These are phyloP conservation scores for Candida nitratophila DNA, from an alignment of 805 yeast genomes.

Conservation along the genomic window DNA sequence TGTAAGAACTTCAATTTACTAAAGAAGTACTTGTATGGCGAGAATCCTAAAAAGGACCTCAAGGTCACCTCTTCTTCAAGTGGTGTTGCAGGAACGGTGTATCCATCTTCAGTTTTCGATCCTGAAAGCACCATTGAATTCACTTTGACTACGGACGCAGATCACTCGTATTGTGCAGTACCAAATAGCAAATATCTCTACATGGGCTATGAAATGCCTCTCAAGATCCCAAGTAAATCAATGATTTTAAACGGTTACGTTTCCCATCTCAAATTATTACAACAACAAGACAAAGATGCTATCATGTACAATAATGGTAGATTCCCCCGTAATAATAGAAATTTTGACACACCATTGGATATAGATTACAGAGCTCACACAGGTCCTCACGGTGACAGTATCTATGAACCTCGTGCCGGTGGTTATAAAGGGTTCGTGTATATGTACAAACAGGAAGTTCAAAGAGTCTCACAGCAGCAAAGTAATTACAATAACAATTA, in stretches of 20 bases:
- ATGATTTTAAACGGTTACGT: slow-evolving; percentile 78
- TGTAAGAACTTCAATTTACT: slow-evolving; percentile 44
- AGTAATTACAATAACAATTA: slow-evolving; percentile 9
- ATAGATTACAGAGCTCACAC: slow-evolving; percentile 34
- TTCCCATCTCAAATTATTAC: slow-evolving; percentile 53
- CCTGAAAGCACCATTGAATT: slow-evolving; percentile 29
- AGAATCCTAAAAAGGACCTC: slow-evolving; percentile 21
- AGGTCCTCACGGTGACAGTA: slow-evolving; percentile 42
- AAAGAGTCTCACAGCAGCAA: slow-evolving; percentile 16
- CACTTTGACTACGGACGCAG: slow-evolving; percentile 31
- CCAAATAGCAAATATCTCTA: slow-evolving; percentile 31
- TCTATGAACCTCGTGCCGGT: slow-evolving; percentile 41
- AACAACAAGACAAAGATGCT: slow-evolving; percentile 61
- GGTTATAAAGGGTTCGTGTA: slow-evolving; percentile 41
- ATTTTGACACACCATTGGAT: slow-evolving; percentile 16
- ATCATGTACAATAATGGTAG: slow-evolving; percentile 37
- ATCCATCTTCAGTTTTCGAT: slow-evolving; percentile 27
- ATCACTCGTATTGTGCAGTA: slow-evolving; percentile 24
- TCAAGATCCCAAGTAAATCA: slow-evolving; percentile 58
- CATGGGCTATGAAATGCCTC: slow-evolving; percentile 56
- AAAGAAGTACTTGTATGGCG: slow-evolving; percentile 32
- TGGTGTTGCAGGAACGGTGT: slow-evolving; percentile 54
- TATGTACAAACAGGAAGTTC: slow-evolving; percentile 23
- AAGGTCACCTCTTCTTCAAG: slow-evolving; percentile 42
- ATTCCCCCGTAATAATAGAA: slow-evolving; percentile 23